phyloP scores from a whole-genome alignment of 192 early-diverging fungal genomes.

The Linnemannia zychae region DNA sequence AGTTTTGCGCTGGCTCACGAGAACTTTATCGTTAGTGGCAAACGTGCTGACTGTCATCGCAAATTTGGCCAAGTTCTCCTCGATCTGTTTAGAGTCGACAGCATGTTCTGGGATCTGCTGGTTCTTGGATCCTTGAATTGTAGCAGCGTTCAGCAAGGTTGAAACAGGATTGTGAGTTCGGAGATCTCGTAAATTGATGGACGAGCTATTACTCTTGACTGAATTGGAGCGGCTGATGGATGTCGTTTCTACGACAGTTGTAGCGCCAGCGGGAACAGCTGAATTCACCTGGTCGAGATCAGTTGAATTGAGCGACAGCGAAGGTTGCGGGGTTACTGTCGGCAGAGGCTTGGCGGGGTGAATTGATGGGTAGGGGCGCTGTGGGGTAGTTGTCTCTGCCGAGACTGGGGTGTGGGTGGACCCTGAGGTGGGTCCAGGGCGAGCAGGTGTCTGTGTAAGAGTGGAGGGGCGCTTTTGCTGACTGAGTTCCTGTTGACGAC shows the following conservation, averaged over 20 bases:
- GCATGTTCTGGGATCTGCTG: constrained; percentile 65
- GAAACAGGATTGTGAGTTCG: constrained; percentile 64
- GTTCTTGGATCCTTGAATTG: constrained; percentile 52
- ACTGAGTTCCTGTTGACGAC: constrained; percentile 65
- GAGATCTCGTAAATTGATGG: constrained; percentile 61
- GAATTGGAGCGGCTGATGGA: constrained; percentile 35
- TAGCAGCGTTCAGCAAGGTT: constrained; percentile 48
- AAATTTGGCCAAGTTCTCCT: constrained; percentile 65
- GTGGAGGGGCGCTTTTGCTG: constrained; percentile 43
- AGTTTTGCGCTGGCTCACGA: constrained; percentile 68
- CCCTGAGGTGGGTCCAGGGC: background rate
- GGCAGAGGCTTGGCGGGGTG: background rate
- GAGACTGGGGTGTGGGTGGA: background rate
- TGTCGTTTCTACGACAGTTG: constrained; percentile 16
- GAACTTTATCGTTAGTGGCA: constrained; percentile 82
- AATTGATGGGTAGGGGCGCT: background rate
- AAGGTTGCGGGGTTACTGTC: background rate
- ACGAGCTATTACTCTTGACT: constrained; percentile 42
- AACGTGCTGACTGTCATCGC: constrained; percentile 70
- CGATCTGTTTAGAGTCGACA: constrained; percentile 50
- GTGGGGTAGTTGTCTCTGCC: background rate
- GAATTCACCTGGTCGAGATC: background rate
- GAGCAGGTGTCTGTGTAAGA: constrained; percentile 16
- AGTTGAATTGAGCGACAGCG: background rate
- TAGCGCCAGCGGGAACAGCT: background rate